These are phyloP conservation scores for Aspergillus incahuasiensis DNA, from an alignment of 495 filamentous ascomycete genomes.

Conservation along the genomic window DNA sequence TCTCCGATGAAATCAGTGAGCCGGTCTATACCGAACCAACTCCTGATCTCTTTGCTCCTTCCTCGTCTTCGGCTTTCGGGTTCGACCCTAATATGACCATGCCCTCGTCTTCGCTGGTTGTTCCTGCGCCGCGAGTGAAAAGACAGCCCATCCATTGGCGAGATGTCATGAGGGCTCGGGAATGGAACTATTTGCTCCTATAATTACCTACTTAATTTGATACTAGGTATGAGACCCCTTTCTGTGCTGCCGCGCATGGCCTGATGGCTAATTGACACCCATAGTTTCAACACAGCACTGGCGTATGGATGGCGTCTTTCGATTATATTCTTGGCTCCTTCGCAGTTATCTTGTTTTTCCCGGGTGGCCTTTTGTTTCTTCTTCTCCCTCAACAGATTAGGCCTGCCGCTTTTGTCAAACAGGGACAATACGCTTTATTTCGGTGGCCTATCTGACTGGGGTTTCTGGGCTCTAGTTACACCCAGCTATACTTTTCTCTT, in stretches of 20 bases:
- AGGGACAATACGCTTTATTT: background rate
- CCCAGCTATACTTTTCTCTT: background rate
- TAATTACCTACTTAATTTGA: slow-evolving; percentile 27
- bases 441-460: background rate
- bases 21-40: background rate
- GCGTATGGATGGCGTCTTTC: background rate
- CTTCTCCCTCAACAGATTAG: background rate
- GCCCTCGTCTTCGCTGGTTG: background rate
- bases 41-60: background rate
- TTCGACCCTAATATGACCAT: slow-evolving; percentile 24
- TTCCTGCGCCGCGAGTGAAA: background rate
- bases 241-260: background rate
- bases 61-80: background rate
- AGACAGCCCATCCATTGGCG: slow-evolving; percentile 70
- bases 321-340: background rate
- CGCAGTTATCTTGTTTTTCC: background rate
- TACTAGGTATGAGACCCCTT: background rate
- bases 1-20: slow-evolving; percentile 48
- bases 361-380: background rate
- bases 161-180: slow-evolving; percentile 83
- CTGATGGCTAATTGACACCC: background rate
- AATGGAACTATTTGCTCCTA: slow-evolving; percentile 86
- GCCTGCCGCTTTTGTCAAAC: background rate
- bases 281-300: background rate
- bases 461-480: background rate